Base-by-base conservation (phyloP, 352 stramenopile genomes). In the Pythium graminicola region DNA sequence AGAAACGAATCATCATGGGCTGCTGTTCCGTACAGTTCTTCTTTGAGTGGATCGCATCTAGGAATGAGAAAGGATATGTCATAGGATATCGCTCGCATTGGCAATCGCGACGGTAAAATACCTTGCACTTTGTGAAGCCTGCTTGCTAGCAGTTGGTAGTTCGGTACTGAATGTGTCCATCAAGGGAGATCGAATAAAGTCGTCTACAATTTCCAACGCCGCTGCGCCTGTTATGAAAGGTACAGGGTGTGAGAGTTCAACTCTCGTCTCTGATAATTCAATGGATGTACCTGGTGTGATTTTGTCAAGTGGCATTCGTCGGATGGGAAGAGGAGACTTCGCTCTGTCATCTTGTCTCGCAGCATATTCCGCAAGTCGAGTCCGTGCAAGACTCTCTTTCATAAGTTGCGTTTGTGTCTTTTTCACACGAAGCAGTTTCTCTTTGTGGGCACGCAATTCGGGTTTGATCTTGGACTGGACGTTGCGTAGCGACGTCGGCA, bases 381-480 rank as follows among this genome's bases (percentile, higher is more conserved):
- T 50, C 7, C 73, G 69, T 8, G 81, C 75, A 10, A 92, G 48
- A 8, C 58, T 68, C 47, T 93, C 81, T 32, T 81, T 76, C 69
- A 89, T 84, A 23, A 81, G 56, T 41, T 90, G 81, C 23, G 77
- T 76, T 50, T 89, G 79, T 1, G 66, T 90, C 51, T 88, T 93
- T 48, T 86, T 83, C 28, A 90, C 72, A 11, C 81, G 81, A 28
- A 88, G 57, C 3, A 88, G 31, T 28, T 83, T 87, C 8, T 85
- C 66, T 4, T 72, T 72, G 2, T 62, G 58, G 2, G 67, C 65
- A 23, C 76, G 50, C n/a, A 89, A 43, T 13, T 85, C 73, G 3
- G 73, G 69, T 38, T 86, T 76, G 52, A 90, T 71, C 60, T 83
- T 89, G 9, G 76, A 89, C 26, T 63, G 49, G 1, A 87, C 68